Conservation (phyloP, 352 stramenopile genomes). For the Pythium dissimile region DNA sequence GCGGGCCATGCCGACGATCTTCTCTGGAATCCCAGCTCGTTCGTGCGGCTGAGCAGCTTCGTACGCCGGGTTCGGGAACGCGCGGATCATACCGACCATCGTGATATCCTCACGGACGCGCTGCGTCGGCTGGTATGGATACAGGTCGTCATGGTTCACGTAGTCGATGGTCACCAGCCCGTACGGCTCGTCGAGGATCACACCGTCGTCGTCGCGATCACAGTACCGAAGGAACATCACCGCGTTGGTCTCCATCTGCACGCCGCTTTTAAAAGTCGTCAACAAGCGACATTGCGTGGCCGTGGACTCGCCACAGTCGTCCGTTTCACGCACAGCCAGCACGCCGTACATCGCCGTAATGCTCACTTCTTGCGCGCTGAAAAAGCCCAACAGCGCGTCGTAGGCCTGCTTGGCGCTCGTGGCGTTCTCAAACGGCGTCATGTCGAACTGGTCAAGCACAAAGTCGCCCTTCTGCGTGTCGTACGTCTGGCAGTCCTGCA, state of each 20-base stretch:
- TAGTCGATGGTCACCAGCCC: slow-evolving; percentile 20
- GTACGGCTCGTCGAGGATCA: slow-evolving; percentile 21
- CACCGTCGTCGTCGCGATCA: slow-evolving; percentile 17
- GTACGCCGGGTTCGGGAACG: slow-evolving; percentile 12
- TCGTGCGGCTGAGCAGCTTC: background rate
- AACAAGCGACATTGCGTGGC: slow-evolving; percentile 14
- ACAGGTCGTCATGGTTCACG: slow-evolving; percentile 30
- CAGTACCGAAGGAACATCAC: slow-evolving; percentile 21
- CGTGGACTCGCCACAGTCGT: slow-evolving; percentile 17
- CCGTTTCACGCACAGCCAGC: slow-evolving; percentile 19
- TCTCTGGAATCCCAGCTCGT: background rate
- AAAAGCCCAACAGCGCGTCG: slow-evolving; percentile 17
- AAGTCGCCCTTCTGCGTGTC: slow-evolving; percentile 19
- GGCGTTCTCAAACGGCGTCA: slow-evolving; percentile 17
- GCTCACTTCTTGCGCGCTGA: slow-evolving; percentile 19
- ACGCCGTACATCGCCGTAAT: slow-evolving; percentile 19
- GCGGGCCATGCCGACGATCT: slow-evolving; percentile 16
- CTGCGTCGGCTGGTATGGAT: slow-evolving; percentile 14
- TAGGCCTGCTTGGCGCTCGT: slow-evolving; percentile 12
- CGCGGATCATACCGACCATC: slow-evolving; percentile 9
- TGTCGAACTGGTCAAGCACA: slow-evolving; percentile 16
- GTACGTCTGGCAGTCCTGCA: slow-evolving; percentile 19
- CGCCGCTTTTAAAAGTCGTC: slow-evolving; percentile 16
- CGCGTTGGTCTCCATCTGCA: slow-evolving; percentile 17
- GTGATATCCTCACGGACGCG: slow-evolving; percentile 20